phyloP scores from a whole-genome alignment of 106 monocot genomes.

The Cymbidium sinense region DNA sequence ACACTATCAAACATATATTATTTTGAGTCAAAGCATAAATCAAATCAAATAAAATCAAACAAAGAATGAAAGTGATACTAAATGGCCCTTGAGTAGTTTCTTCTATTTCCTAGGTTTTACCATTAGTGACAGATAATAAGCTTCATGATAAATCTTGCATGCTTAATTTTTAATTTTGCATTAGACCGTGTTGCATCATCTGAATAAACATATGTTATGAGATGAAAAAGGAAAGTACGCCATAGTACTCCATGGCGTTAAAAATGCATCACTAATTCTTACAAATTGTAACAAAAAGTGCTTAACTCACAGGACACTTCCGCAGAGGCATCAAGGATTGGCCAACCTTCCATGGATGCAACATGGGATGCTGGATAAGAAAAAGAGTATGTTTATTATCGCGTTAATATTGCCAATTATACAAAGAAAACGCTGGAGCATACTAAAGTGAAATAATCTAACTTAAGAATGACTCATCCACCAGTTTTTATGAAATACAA shows the following conservation, averaged over 20 bases:
- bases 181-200: background rate
- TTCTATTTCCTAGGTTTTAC: background rate
- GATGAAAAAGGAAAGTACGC: background rate
- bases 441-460: background rate
- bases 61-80: too few relatives aligned
- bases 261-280: background rate
- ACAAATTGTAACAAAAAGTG: background rate
- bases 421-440: background rate
- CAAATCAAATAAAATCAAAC: background rate
- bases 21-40: too few relatives aligned
- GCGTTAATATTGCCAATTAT: constrained; percentile 4
- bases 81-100: too few relatives aligned
- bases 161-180: background rate
- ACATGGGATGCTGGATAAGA: constrained; percentile 52
- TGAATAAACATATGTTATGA: background rate
- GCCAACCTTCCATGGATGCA: constrained; percentile 61
- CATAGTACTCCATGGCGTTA: background rate
- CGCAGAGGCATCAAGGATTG: constrained; percentile 31
- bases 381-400: background rate
- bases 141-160: background rate
- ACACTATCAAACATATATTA: too few relatives aligned
- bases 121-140: too few relatives aligned
- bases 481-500: background rate
- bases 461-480: background rate
- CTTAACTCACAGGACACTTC: constrained; percentile 61